Percentiles rank a stretch among this genome's conserved stretches.
phyloP scores from a whole-genome alignment of 2,329 filamentous ascomycete genomes.

The Grosmannia huntii region DNA sequence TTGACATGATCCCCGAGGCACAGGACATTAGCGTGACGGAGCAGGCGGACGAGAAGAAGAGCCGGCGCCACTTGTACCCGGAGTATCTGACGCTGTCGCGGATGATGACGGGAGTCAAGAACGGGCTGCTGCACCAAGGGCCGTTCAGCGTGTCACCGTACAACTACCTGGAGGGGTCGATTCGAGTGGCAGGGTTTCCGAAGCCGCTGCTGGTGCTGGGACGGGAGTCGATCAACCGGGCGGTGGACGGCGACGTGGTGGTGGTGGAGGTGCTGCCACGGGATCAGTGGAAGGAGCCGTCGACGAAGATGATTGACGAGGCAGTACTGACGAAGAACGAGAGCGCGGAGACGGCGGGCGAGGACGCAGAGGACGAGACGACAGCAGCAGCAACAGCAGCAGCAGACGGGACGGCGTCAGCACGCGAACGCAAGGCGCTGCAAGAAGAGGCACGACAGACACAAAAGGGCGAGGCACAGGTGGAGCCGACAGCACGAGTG shows the following conservation, averaged over 20 bases:
- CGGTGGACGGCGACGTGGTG: conserved; percentile 82
- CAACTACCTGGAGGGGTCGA: conserved; percentile 91
- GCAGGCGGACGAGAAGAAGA: conserved; percentile 28
- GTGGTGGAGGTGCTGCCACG: conserved; percentile 87
- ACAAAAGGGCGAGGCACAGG: conserved; percentile 56
- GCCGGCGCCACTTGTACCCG: conserved; percentile 54
- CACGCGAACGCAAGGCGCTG: conserved; percentile 60
- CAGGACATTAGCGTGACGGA: conserved; percentile 54
- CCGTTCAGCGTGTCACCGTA: conserved; percentile 94
- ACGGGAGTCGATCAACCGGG: conserved; percentile 89
- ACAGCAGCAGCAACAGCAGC: background rate
- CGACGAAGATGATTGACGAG: conserved; percentile 91
- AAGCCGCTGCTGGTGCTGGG: conserved; percentile 80
- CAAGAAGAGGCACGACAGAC: conserved; percentile 84
- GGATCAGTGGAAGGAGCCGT: conserved; percentile 94
- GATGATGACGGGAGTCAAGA: conserved; percentile 88
- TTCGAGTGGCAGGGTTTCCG: conserved; percentile 81
- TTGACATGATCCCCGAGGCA: conserved; percentile 85
- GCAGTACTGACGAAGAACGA: conserved; percentile 86
- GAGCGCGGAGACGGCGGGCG: conserved; percentile 49
- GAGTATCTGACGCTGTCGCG: conserved; percentile 84
- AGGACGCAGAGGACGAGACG: conserved; percentile 33
- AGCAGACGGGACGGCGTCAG: background rate
- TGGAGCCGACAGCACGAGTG: conserved; percentile 83
- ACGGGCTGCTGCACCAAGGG: conserved; percentile 81